Evolutionary conservation across 2,329 filamentous ascomycete species (phyloP).

Genomic region (Phyllosticta citribraziliensis): DNA sequence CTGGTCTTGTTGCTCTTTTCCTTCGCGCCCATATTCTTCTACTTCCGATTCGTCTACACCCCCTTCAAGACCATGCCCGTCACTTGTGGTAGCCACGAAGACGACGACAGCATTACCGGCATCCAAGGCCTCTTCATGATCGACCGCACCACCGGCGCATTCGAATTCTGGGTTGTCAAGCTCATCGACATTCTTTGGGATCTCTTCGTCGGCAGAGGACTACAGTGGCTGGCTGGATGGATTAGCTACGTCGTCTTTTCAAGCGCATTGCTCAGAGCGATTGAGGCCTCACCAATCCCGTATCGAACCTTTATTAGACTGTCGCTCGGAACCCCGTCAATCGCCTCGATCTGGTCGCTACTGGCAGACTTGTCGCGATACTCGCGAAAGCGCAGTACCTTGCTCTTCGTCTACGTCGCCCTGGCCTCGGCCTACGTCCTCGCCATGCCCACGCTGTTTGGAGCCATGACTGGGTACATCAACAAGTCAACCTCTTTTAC

Average conservation of each 20-base stretch:
- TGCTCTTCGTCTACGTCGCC: conserved; percentile 25
- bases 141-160: conserved; percentile 17
- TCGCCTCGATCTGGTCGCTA: conserved; percentile 19
- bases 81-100: not conserved
- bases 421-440: conserved; percentile 23
- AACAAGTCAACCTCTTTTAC: conserved; percentile 12
- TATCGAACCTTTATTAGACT: conserved; percentile 26
- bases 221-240: conserved; percentile 22
- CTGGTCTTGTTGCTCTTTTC: too few relatives aligned
- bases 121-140: conserved; percentile 19
- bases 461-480: conserved; percentile 31
- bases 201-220: conserved; percentile 22
- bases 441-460: conserved; percentile 22
- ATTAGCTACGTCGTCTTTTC: conserved; percentile 25
- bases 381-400: conserved; percentile 16
- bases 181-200: conserved; percentile 29
- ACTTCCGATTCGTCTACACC: not conserved
- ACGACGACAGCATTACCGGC: not conserved
- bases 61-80: not conserved
- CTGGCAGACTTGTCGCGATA: conserved; percentile 18
- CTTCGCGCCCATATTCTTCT: too few relatives aligned
- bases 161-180: conserved; percentile 24
- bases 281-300: conserved; percentile 25
- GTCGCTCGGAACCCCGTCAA: conserved; percentile 19
- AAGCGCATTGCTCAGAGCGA: conserved; percentile 23